Conservation (phyloP, 768 basidiomycete species). For the Pleurotus cornucopiae region DNA sequence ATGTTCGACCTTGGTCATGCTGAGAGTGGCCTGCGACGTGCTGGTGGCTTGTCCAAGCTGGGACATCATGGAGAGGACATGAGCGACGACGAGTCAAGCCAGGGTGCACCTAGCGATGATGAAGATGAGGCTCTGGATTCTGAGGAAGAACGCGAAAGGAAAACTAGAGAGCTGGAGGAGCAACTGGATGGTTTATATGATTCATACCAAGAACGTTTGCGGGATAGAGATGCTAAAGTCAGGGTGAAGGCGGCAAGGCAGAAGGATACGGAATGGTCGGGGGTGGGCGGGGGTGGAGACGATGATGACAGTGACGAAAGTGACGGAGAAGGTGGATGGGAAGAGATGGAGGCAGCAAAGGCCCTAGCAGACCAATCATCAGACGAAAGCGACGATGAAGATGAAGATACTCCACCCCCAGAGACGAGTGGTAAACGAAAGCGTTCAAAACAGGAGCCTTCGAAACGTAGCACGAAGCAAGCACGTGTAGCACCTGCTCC, state of each 20-base stretch:
- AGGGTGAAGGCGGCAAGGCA: conserved; percentile 75
- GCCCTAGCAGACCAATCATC: conserved; percentile 38
- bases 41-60: conserved; percentile 33
- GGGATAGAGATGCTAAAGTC: conserved; percentile 84
- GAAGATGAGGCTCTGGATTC: conserved; percentile 45
- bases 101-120: conserved; percentile 39
- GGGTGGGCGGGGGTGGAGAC: conserved; percentile 45
- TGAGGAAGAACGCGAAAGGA: conserved; percentile 69
- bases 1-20: conserved; percentile 79
- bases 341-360: conserved; percentile 56
- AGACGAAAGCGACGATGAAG: conserved; percentile 48
- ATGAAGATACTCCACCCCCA: conserved; percentile 22
- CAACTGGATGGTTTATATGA: conserved; percentile 89
- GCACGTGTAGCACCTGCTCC: conserved; percentile 47
- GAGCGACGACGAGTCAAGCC: conserved; percentile 22
- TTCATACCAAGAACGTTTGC: conserved; percentile 73
- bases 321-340: conserved; percentile 65
- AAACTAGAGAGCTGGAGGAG: conserved; percentile 64
- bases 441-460: conserved; percentile 22
- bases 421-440: conserved; percentile 39
- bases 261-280: conserved; percentile 78
- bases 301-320: conserved; percentile 40
- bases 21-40: conserved; percentile 37
- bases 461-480: conserved; percentile 38
- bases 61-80: conserved; percentile 15